Conservation (phyloP, 2,329 filamentous ascomycete genomes). For the Pseudocercospora fuligena region DNA sequence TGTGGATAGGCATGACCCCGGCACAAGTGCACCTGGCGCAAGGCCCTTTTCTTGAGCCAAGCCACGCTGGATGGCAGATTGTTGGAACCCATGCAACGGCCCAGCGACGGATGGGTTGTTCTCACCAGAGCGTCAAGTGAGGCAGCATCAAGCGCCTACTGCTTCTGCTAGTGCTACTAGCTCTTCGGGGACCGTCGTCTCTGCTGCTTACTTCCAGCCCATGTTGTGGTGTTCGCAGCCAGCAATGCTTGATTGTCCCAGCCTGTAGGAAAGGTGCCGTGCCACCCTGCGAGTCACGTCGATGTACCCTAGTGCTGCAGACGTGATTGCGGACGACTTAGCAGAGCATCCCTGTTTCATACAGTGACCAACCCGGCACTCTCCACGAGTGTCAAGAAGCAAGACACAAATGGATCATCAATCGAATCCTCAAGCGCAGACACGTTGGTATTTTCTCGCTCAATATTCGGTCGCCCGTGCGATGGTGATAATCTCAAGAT, state of each 20-base stretch:
- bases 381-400: background rate
- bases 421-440: background rate
- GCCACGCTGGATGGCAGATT: slow-evolving; percentile 17
- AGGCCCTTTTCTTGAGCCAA: slow-evolving; percentile 30
- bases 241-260: slow-evolving; percentile 11
- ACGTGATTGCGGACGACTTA: slow-evolving; percentile 19
- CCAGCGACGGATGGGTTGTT: slow-evolving; percentile 20
- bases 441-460: background rate
- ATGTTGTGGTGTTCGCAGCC: slow-evolving; percentile 9
- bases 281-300: slow-evolving; percentile 22
- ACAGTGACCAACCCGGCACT: slow-evolving; percentile 3
- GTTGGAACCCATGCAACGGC: slow-evolving; percentile 23
- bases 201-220: slow-evolving; percentile 8
- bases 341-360: slow-evolving; percentile 21
- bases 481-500: slow-evolving; percentile 9
- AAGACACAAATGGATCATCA: background rate
- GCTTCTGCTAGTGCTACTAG: background rate
- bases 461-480: background rate
- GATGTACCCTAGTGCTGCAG: slow-evolving; percentile 17
- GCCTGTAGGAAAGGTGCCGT: slow-evolving; percentile 3
- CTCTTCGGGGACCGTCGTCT: slow-evolving; percentile 13
- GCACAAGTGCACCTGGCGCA: slow-evolving; percentile 23
- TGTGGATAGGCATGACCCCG: slow-evolving; percentile 29
- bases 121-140: slow-evolving; percentile 4
- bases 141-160: slow-evolving; percentile 2